These are phyloP conservation scores for Lactifluus volemus DNA, from an alignment of 768 basidiomycete species.

Conservation along the genomic window DNA sequence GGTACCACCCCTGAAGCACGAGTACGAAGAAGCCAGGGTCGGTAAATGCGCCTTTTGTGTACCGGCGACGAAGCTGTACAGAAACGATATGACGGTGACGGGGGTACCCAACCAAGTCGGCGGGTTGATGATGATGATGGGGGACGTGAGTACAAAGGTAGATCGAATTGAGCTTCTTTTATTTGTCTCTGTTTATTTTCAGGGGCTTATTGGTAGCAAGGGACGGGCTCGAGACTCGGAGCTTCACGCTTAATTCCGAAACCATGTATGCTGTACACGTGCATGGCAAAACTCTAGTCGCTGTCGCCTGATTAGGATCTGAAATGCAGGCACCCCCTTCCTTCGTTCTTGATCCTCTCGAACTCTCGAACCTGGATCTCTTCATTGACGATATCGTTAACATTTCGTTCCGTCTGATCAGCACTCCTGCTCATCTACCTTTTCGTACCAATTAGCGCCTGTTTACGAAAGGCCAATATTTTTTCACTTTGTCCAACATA, in stretches of 20 bases:
- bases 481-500: background rate
- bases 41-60: background rate
- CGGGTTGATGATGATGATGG: background rate
- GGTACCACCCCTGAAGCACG: background rate
- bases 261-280: background rate
- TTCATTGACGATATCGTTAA: background rate
- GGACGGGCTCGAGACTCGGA: slow-evolving; percentile 6
- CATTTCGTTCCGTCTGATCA: background rate
- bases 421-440: background rate
- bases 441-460: background rate
- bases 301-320: slow-evolving; percentile 14
- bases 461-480: slow-evolving; percentile 3
- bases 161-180: slow-evolving; percentile 13
- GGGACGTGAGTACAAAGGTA: slow-evolving; percentile 2
- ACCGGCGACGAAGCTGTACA: background rate
- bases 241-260: slow-evolving; percentile 16
- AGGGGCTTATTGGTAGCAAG: background rate
- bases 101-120: background rate
- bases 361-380: slow-evolving; percentile 3
- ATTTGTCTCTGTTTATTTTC: slow-evolving; percentile 6
- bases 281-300: slow-evolving; percentile 3
- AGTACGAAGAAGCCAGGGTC: background rate
- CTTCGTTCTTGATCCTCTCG: slow-evolving; percentile 8
- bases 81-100: background rate
- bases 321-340: slow-evolving; percentile 7